A percentile compares a stretch with the other conserved stretches of the same genome.
Evolutionary conservation across 768 basidiomycete genomes (phyloP).

Genomic region (Pleurotus ostreatus): DNA sequence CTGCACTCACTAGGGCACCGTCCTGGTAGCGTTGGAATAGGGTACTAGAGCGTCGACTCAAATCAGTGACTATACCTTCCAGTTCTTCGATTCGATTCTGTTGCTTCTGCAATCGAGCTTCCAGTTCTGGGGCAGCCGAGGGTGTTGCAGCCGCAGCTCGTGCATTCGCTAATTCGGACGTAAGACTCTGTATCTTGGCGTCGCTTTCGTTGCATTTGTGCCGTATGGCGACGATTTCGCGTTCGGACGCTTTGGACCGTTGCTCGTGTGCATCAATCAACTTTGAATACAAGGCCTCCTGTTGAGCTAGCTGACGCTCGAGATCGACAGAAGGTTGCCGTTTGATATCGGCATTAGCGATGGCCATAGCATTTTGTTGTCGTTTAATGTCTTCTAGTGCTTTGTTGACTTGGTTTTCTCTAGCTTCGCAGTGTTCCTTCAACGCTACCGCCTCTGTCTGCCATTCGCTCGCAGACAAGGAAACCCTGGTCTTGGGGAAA

Average conservation of each 20-base stretch:
- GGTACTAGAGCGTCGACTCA: conserved; percentile 17
- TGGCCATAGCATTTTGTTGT: conserved; percentile 14
- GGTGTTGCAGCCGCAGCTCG: not conserved
- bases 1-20: conserved; percentile 39
- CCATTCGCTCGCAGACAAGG: not conserved
- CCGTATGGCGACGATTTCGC: not conserved
- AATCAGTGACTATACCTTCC: conserved; percentile 17
- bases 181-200: not conserved
- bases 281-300: conserved; percentile 14
- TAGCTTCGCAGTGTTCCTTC: not conserved
- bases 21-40: conserved; percentile 38
- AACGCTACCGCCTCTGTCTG: not conserved
- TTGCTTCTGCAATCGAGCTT: not conserved
- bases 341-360: conserved; percentile 17
- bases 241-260: not conserved
- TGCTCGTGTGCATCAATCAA: not conserved
- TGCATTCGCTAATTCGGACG: not conserved
- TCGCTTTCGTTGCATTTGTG: not conserved
- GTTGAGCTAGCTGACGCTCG: conserved; percentile 24
- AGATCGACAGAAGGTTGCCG: conserved; percentile 22
- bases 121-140: not conserved
- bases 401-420: conserved; percentile 18
- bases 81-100: conserved; percentile 14
- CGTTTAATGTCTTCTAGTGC: conserved; percentile 23
- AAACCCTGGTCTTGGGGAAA: not conserved